phyloP scores from a whole-genome alignment of 73 alveolate species.

The Effrenium voratum region DNA sequence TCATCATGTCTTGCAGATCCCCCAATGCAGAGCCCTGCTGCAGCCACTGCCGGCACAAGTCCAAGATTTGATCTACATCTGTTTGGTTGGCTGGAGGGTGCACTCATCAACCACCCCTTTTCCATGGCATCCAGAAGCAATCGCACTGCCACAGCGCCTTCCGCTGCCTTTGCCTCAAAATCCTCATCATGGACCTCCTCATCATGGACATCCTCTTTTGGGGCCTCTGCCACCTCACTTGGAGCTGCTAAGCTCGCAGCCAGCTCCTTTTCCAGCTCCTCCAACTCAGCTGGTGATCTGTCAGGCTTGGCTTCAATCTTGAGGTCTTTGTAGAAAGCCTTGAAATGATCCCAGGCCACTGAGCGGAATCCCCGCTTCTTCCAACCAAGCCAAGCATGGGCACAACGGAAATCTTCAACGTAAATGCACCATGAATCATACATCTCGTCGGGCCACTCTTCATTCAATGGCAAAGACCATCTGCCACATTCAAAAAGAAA shows the following conservation, averaged over 20 bases:
- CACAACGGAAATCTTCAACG: background rate
- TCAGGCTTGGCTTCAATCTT: background rate
- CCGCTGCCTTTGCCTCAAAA: conserved; percentile 14
- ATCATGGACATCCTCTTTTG: conserved; percentile 9
- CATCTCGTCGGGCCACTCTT: background rate
- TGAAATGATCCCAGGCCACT: conserved; percentile 34
- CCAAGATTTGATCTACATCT: background rate
- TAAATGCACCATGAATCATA: background rate
- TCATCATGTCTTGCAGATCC: background rate
- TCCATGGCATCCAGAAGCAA: background rate
- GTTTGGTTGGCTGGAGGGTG: background rate
- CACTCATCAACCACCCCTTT: background rate
- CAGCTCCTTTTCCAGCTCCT: conserved; percentile 26
- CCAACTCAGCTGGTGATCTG: conserved; percentile 19
- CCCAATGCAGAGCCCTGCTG: background rate
- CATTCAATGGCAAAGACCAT: background rate
- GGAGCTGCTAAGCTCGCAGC: conserved; percentile 28
- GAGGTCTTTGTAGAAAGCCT: conserved; percentile 30
- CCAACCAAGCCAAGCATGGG: background rate
- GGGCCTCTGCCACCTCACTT: conserved; percentile 20
- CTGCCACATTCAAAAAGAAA: background rate
- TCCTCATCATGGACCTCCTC: conserved; percentile 6
- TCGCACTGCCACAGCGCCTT: background rate
- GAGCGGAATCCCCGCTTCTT: background rate
- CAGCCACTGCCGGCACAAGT: background rate